Evolutionary conservation across 2,329 filamentous ascomycete species (phyloP), one percentile per base, ranked within the genome.

Genomic region (Thermothelomyces thermophilus): DNA sequence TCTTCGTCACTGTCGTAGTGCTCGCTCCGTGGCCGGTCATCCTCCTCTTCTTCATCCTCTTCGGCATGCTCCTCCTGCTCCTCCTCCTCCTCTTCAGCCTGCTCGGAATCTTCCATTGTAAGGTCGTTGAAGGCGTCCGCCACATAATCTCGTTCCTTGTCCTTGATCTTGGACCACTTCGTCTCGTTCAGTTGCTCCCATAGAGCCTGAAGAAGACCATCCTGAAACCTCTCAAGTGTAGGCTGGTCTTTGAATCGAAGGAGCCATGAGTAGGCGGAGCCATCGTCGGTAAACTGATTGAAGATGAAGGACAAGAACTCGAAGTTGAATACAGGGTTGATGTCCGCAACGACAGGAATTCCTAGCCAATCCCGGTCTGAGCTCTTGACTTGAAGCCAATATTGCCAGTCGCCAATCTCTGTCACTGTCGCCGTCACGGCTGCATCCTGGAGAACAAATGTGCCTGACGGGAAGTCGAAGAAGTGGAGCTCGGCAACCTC

Each of bases 281-380:
- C 89, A 67, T 96, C 88, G 31, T 84, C 78, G 13, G 86, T 80
- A 66, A 95, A 97, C 65, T 96, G 90, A 63, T 98, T 98, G 77
- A 98, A 98, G 63, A 98, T 96, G 66, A 97, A 97, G 0, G 91
- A 97, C n/a, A 95, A 76, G 62, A 91, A 97, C 67, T 98, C 93
- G 58, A 96, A 97, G 70, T 97, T 97, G 74, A 97, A 98, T 17
- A 98, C 90, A 0, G 93, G 93, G 61, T 97, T 97, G 68, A 97
- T 89, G 60, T 98, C 93, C 6, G 88, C 85, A 26, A 90, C 75
- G 26, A 98, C 82, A 2, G 85, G 79, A 57, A 95, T 87, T 19
- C 90, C 90, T 2, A 98, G 74, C 88, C 90, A 96, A 47, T 90
- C 83, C 62, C 82, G 83, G 30, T 87, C 81, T 34, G 80, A 75